Conservation (phyloP, 1,284 basidiomycete genomes). For the Cryptococcus hybrid region DNA sequence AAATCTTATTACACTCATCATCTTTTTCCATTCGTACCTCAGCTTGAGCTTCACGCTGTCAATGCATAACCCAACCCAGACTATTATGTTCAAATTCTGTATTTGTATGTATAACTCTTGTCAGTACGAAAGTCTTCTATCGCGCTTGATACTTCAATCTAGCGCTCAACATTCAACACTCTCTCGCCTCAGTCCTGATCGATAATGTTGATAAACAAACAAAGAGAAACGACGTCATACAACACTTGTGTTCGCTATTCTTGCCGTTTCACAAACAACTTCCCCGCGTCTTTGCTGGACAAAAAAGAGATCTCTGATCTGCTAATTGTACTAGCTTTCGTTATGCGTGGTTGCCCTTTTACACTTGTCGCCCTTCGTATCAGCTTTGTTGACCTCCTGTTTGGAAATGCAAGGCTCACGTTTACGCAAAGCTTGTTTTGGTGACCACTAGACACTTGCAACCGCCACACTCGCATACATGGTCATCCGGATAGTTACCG, state of each 20-base stretch:
- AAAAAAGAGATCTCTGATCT: too few relatives aligned
- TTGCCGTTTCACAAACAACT: too few relatives aligned
- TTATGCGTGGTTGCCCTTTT: conserved; percentile 13
- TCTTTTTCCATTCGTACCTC: background rate
- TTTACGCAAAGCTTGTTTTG: conserved; percentile 29
- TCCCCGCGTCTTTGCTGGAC: too few relatives aligned
- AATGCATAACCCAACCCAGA: background rate
- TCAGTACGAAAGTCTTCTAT: too few relatives aligned
- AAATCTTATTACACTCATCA: background rate
- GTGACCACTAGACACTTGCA: conserved; percentile 24
- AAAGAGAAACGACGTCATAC: too few relatives aligned
- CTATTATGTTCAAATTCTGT: background rate
- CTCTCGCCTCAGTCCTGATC: too few relatives aligned
- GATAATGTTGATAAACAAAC: too few relatives aligned
- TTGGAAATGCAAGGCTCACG: conserved; percentile 16
- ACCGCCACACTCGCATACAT: conserved; percentile 15
- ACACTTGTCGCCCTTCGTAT: conserved; percentile 7
- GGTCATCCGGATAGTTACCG: conserved; percentile 8
- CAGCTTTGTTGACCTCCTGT: background rate
- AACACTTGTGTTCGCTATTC: too few relatives aligned
- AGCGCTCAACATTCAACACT: too few relatives aligned
- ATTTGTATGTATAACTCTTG: too few relatives aligned
- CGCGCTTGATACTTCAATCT: too few relatives aligned
- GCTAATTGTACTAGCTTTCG: too few relatives aligned
- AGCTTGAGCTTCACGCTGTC: background rate